phyloP scores from a whole-genome alignment of 2,329 filamentous ascomycete species.

The Colletotrichum gigasporum region DNA sequence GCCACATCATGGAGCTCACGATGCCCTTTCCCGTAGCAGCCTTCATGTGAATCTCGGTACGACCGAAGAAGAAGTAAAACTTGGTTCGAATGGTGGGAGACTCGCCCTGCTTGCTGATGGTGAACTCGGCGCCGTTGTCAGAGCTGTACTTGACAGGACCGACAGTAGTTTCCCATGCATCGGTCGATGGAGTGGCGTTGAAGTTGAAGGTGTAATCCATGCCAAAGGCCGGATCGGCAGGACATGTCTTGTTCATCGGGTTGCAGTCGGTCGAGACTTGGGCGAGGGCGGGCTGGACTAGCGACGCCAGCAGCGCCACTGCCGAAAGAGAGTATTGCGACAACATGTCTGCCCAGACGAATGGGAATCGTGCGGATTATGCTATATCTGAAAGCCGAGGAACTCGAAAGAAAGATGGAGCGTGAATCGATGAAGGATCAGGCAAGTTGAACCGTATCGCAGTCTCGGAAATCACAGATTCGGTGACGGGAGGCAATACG shows the following conservation, averaged over 20 bases:
- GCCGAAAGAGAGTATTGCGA: slow-evolving; percentile 42
- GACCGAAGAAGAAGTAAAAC: slow-evolving; percentile 89
- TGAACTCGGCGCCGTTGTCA: slow-evolving; percentile 75
- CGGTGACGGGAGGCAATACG: slow-evolving; percentile 1
- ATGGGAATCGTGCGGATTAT: neutral
- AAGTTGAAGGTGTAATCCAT: slow-evolving; percentile 71
- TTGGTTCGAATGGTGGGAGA: slow-evolving; percentile 81
- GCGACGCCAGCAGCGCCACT: slow-evolving; percentile 50
- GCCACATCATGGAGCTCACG: slow-evolving; percentile 82
- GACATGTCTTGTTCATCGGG: slow-evolving; percentile 76
- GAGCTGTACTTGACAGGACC: slow-evolving; percentile 70
- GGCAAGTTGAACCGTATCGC: neutral
- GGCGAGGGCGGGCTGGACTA: slow-evolving; percentile 62
- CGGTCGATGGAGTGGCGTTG: slow-evolving; percentile 67
- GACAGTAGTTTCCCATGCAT: slow-evolving; percentile 75
- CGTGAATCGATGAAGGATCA: neutral
- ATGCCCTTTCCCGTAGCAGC: slow-evolving; percentile 79
- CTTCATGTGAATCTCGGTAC: slow-evolving; percentile 81
- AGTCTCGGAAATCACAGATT: neutral
- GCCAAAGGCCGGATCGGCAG: slow-evolving; percentile 76
- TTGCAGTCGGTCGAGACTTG: slow-evolving; percentile 85
- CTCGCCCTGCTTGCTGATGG: slow-evolving; percentile 74
- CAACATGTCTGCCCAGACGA: slow-evolving; percentile 35
- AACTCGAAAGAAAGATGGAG: neutral
- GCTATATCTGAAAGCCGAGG: too few relatives aligned